Evolutionary conservation across 805 yeast genomes (phyloP), one percentile per base, ranked within the genome.

Genomic region (Candida wancherniae): DNA sequence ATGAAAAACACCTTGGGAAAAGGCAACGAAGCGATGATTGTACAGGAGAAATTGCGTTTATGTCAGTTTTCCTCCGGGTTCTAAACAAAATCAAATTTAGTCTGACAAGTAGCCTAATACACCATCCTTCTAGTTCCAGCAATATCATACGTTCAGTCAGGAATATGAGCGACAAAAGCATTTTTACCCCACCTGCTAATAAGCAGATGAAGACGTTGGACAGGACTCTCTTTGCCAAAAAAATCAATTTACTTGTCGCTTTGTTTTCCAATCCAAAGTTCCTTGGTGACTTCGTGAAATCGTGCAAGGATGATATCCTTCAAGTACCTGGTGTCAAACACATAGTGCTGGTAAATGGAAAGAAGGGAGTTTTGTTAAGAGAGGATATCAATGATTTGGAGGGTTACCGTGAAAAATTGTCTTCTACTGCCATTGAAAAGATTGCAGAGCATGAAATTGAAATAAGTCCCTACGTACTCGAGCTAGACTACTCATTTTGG

Each of bases 401-500:
- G 5, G 60, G 69, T 16, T 67, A 67, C 5, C 37, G 55, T 1
- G 37, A 42, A 0, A 48, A 61, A 6, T 37, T 83, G 9, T 56
- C 78, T 0, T 40, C 57, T 1, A 56, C 50, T 9, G 68, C 84
- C 0, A 41, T 57, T 16, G 56, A 57, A 9, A 68, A 68, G 34
- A 56, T 88, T 2, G 45, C 63, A 9, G 69, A 72, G 18, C 63
- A 67, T 25, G 59, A 67, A 0, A 71, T 77, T 1, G 50, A 53
- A 4, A 51, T 82, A 9, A 55, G 57, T 22, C 75, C 80, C 2
- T 78, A 82, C 48, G 63, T 58, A 3, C 62, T 85, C 35, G 34
- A 51, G 7, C 48, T 92, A 29, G 80, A 68, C 40, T 92, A 92
- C 53, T 69, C 75, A 29, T 84, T 75, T 55, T 92, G 97, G 97